These are phyloP conservation scores for Narthecium ossifragum DNA, from an alignment of 106 monocot genomes.

Conservation along the genomic window DNA sequence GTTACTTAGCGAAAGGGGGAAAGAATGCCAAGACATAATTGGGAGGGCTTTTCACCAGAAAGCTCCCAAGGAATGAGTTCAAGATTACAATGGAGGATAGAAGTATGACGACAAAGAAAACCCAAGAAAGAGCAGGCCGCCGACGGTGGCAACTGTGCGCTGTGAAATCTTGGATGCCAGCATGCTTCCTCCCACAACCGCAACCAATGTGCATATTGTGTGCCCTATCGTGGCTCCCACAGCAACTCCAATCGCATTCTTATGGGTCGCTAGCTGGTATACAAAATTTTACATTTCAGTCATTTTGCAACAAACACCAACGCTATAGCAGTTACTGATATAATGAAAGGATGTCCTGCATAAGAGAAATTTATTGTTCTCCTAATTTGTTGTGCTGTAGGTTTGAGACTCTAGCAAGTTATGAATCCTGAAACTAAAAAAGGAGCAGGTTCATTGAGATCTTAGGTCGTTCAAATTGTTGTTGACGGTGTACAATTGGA, in stretches of 20 bases:
- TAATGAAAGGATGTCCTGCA: no score
- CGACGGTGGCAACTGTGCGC: slow-evolving; percentile 79
- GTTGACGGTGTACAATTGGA: no score
- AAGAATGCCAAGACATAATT: not conserved
- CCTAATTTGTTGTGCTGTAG: no score
- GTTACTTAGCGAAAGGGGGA: not conserved
- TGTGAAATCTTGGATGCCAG: slow-evolving; percentile 94
- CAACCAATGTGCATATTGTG: slow-evolving; percentile 44
- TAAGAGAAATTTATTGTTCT: no score
- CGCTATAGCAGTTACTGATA: no score
- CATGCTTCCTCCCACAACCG: slow-evolving; percentile 99
- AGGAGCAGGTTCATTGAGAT: no score
- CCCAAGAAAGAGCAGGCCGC: slow-evolving; percentile 83
- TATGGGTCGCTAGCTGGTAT: slow-evolving; percentile 18
- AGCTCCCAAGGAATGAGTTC: not conserved
- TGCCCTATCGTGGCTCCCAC: slow-evolving; percentile 15
- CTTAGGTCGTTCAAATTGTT: no score
- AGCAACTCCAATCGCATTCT: slow-evolving; percentile 15
- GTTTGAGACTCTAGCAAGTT: no score
- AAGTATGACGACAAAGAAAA: slow-evolving; percentile 93
- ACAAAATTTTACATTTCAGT: no score
- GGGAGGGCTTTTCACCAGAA: not conserved
- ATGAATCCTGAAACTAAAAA: no score
- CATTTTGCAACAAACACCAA: no score
- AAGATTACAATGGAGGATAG: slow-evolving; percentile 78